Base-by-base conservation (phyloP, 768 basidiomycete genomes). In the Lyophyllum atratum region DNA sequence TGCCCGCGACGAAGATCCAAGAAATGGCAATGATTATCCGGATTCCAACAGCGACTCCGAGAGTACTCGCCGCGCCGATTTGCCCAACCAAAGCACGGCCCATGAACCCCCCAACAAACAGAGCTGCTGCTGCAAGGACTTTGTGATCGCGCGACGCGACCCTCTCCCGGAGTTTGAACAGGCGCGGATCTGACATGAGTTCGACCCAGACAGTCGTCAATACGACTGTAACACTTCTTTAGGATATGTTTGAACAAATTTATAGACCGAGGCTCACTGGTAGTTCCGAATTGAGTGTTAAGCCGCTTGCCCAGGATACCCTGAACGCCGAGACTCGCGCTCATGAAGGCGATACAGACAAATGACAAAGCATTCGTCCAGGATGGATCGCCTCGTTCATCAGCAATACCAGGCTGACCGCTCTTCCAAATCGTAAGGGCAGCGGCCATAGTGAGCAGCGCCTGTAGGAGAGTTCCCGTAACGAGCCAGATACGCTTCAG, bases 201-300 rank as follows among this genome's bases (percentile, higher is more conserved):
- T 95, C 93, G 62, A 92, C 91, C 92, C 92, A 95, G 55, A 93
- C 82, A 17, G 90, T 91, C 15, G 93, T 95, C 10, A 95, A 77
- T 43, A 93, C 90, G 60, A 93, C 90, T 85, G 68, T 43, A 42
- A 39, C 4, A 52, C 11, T 59, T 28, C 12, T 54, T 17, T 15
- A 19, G 40, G 39, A 31, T 17, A 24, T 39, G 28, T 29, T 9
- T 11, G 46, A 17, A 52, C 28, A 37, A 59, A 40, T 17, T 24
- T 33, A 52, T 22, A 72, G 15, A 26, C 15, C 21, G 47, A 37
- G 14, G 80, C 84, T 66, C 42, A 89, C 88, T 86, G 19, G 87
- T 89, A 0, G 87, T 89, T 15, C 87, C 85, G 67, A 89, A 93
- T 68, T 91, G 87, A 9, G 87, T 88, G 64, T 88, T 88, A 60